phyloP scores from a whole-genome alignment of 2,329 filamentous ascomycete species.

The Xylaria digitata region DNA sequence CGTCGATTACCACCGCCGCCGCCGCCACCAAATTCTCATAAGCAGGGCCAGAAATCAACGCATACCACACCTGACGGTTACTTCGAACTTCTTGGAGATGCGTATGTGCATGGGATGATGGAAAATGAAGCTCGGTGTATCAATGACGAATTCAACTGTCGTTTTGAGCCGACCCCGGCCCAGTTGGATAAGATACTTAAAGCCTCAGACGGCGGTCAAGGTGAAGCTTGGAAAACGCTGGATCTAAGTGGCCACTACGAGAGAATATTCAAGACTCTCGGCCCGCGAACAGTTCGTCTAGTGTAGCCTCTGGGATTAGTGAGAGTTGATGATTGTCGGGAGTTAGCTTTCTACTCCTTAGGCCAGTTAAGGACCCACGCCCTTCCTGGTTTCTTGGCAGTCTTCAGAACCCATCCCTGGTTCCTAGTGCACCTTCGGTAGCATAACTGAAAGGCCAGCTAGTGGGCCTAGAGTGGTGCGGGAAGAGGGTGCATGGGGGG shows the following conservation, averaged over 20 bases:
- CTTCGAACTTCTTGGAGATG: conserved; percentile 43
- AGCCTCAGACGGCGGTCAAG: conserved; percentile 33
- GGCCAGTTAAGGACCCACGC: too few relatives aligned
- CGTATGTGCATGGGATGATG: conserved; percentile 45
- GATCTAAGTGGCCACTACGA: conserved; percentile 38
- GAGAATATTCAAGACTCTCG: conserved; percentile 41
- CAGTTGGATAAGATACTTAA: conserved; percentile 33
- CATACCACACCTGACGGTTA: conserved; percentile 18
- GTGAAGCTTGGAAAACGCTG: conserved; percentile 40
- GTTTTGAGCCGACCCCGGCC: conserved; percentile 35
- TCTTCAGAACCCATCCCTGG: too few relatives aligned
- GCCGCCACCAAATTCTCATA: background rate
- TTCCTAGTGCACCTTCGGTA: too few relatives aligned
- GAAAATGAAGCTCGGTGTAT: conserved; percentile 43
- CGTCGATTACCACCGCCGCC: conserved; percentile 22
- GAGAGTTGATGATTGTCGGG: too few relatives aligned
- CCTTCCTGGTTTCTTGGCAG: too few relatives aligned
- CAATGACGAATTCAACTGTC: conserved; percentile 41
- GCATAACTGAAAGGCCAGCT: too few relatives aligned
- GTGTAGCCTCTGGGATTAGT: conserved; percentile 23
- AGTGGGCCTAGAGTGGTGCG: too few relatives aligned
- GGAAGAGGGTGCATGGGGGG: too few relatives aligned
- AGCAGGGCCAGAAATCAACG: background rate
- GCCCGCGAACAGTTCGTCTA: conserved; percentile 35
- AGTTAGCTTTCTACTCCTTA: too few relatives aligned